Evolutionary conservation across 176 grass and related monocot genomes (phyloP).

Genomic region (Pharus latifolius): DNA sequence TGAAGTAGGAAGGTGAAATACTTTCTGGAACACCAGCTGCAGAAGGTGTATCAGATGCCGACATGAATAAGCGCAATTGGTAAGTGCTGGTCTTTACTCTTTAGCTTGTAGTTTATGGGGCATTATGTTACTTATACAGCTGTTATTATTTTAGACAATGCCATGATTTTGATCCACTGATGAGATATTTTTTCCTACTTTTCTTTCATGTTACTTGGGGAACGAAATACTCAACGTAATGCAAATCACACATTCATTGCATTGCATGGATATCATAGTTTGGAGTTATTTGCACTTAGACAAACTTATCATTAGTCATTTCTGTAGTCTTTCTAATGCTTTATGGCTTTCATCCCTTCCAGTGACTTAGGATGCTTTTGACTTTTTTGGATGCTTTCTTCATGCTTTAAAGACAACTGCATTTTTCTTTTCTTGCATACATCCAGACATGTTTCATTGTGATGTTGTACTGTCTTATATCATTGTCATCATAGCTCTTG

Average conservation of each 20-base stretch:
- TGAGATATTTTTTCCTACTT: background rate
- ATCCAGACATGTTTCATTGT: background rate
- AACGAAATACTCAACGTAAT: background rate
- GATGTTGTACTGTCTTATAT: background rate
- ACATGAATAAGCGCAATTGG: slow-evolving; percentile 85
- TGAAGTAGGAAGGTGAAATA: slow-evolving; percentile 80
- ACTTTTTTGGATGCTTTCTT: background rate
- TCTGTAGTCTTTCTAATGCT: no score
- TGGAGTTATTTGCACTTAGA: no score
- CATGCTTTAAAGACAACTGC: slow-evolving; percentile 1
- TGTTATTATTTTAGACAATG: background rate
- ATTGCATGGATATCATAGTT: no score
- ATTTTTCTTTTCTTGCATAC: background rate
- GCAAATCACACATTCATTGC: background rate
- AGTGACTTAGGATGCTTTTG: background rate
- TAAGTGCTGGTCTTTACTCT: slow-evolving; percentile 23
- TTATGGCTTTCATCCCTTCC: background rate
- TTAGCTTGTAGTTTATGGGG: background rate
- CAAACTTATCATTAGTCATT: no score
- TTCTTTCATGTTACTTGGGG: background rate
- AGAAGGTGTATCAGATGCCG: slow-evolving; percentile 75
- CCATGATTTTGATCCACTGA: background rate
- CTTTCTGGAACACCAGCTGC: slow-evolving; percentile 71
- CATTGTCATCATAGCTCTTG: background rate
- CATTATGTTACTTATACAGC: background rate